Evolutionary conservation across 495 filamentous ascomycete species (phyloP).

Genomic region (Penicillium longicatenatum): DNA sequence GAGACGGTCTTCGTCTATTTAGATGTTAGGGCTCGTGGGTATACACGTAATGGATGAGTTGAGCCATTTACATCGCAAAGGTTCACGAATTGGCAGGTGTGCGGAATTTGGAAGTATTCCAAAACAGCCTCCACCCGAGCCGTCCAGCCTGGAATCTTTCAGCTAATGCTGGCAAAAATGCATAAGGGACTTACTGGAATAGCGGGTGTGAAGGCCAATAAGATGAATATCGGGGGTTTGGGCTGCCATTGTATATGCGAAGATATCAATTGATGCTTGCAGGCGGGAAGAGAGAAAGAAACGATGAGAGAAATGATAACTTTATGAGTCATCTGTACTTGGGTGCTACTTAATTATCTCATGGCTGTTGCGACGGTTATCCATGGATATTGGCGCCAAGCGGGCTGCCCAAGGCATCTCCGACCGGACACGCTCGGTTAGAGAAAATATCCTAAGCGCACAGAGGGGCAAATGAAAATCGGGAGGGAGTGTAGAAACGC

Average conservation of each 20-base stretch:
- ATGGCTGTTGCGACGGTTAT: no score
- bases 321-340: no score
- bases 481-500: not conserved
- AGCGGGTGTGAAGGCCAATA: not conserved
- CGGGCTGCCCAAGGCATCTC: conserved; percentile 1
- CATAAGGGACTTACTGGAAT: not conserved
- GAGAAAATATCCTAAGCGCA: conserved; percentile 8
- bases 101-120: conserved; percentile 39
- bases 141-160: conserved; percentile 33
- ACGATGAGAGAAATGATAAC: no score
- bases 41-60: not conserved
- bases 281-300: no score
- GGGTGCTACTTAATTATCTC: no score
- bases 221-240: not conserved
- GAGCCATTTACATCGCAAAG: conserved; percentile 24
- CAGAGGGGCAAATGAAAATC: not conserved
- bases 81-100: conserved; percentile 25
- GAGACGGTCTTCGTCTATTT: conserved; percentile 30
- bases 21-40: not conserved
- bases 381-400: conserved; percentile 8
- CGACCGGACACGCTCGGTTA: conserved; percentile 19
- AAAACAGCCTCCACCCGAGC: conserved; percentile 37
- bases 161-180: not conserved
- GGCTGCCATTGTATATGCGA: no score
- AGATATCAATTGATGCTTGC: no score